phyloP scores from a whole-genome alignment of 768 basidiomycete species.

The Rhizopogon rudus region DNA sequence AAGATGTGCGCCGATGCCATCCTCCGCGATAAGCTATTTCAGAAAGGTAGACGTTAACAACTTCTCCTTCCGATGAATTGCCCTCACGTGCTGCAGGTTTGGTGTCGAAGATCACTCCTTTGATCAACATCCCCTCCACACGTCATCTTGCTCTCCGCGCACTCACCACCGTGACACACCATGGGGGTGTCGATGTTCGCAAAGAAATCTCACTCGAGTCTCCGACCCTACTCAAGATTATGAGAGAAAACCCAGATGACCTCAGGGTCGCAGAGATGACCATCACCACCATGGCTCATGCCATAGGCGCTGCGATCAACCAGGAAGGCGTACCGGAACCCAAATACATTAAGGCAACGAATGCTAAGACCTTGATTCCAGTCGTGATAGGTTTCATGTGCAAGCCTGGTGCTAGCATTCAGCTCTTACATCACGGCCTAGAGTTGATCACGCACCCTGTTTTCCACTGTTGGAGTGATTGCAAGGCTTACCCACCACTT shows the following conservation, averaged over 20 bases:
- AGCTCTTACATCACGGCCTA: slow-evolving; percentile 48
- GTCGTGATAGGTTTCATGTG: slow-evolving; percentile 37
- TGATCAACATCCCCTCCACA: slow-evolving; percentile 42
- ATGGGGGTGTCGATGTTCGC: slow-evolving; percentile 48
- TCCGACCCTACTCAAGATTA: slow-evolving; percentile 36
- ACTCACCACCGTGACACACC: slow-evolving; percentile 55
- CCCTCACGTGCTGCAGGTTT: slow-evolving; percentile 35
- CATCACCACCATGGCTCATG: slow-evolving; percentile 49
- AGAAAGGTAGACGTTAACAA: slow-evolving; percentile 37
- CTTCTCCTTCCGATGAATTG: neutral
- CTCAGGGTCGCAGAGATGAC: slow-evolving; percentile 42
- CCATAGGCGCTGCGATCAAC: slow-evolving; percentile 38
- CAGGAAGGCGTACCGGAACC: slow-evolving; percentile 33
- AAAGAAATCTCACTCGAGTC: slow-evolving; percentile 44
- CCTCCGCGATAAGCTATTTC: slow-evolving; percentile 53
- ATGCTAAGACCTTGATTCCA: slow-evolving; percentile 40
- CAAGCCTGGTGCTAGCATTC: slow-evolving; percentile 36
- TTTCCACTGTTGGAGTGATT: slow-evolving; percentile 39
- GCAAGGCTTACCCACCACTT: slow-evolving; percentile 37
- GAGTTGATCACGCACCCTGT: slow-evolving; percentile 41
- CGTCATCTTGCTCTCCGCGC: slow-evolving; percentile 52
- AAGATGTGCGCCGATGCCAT: slow-evolving; percentile 60
- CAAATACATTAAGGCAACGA: slow-evolving; percentile 33
- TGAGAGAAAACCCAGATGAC: slow-evolving; percentile 50
- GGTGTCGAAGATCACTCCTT: slow-evolving; percentile 50